These are phyloP conservation scores for Mucor piriformis DNA, from an alignment of 371 early-diverging fungal species.

Conservation along the genomic window DNA sequence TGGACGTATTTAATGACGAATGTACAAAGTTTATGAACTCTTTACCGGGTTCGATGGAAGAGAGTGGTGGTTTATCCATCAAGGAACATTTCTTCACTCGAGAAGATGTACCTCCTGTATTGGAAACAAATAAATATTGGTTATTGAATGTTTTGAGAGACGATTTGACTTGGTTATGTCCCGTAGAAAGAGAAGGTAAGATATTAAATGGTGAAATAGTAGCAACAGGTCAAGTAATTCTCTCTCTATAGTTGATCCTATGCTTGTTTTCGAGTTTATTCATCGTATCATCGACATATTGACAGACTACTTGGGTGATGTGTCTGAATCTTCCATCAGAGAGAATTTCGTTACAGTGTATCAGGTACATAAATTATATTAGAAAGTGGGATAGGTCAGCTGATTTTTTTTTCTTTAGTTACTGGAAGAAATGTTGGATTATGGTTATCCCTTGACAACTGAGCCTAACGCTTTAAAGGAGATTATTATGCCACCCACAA, in stretches of 20 bases:
- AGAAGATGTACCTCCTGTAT: slow-evolving; percentile 70
- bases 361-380: slow-evolving; percentile 52
- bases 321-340: slow-evolving; percentile 81
- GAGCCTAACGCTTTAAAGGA: slow-evolving; percentile 85
- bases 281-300: slow-evolving; percentile 82
- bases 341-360: slow-evolving; percentile 94
- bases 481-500: slow-evolving; percentile 86
- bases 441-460: slow-evolving; percentile 87
- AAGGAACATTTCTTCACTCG: slow-evolving; percentile 55
- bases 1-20: slow-evolving; percentile 71
- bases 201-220: background rate
- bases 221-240: background rate
- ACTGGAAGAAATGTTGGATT: slow-evolving; percentile 92
- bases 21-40: slow-evolving; percentile 58
- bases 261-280: slow-evolving; percentile 84
- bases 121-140: slow-evolving; percentile 69
- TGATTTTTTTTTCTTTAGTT: slow-evolving; percentile 44
- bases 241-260: slow-evolving; percentile 69
- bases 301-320: slow-evolving; percentile 78
- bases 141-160: slow-evolving; percentile 70
- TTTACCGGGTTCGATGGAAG: slow-evolving; percentile 36
- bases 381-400: background rate
- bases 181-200: slow-evolving; percentile 77
- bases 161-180: slow-evolving; percentile 74
- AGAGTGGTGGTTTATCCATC: slow-evolving; percentile 16